Percentiles rank a stretch among this genome's conserved stretches.
These are phyloP conservation scores for Sphagnum tenellum DNA, from an alignment of 225 moss, liverwort and hornwort genomes.

Conservation along the genomic window DNA sequence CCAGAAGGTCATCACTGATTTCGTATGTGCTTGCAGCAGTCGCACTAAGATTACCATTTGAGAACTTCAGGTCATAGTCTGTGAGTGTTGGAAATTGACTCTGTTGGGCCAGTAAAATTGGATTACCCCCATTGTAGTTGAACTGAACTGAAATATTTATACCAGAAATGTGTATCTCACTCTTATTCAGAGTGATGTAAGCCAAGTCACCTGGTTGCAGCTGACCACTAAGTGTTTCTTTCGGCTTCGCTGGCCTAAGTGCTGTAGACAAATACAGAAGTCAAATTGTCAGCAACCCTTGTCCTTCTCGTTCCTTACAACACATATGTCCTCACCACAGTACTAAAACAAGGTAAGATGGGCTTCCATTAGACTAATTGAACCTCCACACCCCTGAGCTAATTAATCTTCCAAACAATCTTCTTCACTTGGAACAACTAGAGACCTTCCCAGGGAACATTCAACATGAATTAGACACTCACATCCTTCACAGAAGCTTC, in stretches of 20 bases:
- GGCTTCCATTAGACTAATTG: too few relatives aligned
- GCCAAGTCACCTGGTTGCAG: conserved; percentile 36
- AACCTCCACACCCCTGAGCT: too few relatives aligned
- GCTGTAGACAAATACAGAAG: conserved; percentile 10
- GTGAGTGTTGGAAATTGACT: conserved; percentile 30
- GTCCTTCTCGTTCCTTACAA: too few relatives aligned
- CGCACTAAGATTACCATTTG: conserved; percentile 18
- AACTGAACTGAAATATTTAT: conserved; percentile 22
- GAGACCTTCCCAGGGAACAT: too few relatives aligned
- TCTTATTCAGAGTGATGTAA: conserved; percentile 27
- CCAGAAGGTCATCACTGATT: conserved; percentile 15
- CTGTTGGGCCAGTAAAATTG: conserved; percentile 34
- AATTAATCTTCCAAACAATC: too few relatives aligned
- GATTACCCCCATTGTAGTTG: conserved; percentile 16
- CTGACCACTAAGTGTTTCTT: conserved; percentile 14
- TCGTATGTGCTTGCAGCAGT: conserved; percentile 18
- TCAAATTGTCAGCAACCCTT: too few relatives aligned
- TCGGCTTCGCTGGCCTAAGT: conserved; percentile 14
- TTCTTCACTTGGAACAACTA: too few relatives aligned
- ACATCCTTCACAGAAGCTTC: conserved; percentile 34
- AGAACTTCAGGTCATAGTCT: conserved; percentile 26
- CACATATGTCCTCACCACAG: too few relatives aligned
- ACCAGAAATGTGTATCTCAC: neutral
- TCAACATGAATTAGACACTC: conserved; percentile 4
- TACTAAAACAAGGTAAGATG: too few relatives aligned